Evolutionary conservation across 1,139 yeast species (phyloP).

Genomic region (Zygoascus sp.): DNA sequence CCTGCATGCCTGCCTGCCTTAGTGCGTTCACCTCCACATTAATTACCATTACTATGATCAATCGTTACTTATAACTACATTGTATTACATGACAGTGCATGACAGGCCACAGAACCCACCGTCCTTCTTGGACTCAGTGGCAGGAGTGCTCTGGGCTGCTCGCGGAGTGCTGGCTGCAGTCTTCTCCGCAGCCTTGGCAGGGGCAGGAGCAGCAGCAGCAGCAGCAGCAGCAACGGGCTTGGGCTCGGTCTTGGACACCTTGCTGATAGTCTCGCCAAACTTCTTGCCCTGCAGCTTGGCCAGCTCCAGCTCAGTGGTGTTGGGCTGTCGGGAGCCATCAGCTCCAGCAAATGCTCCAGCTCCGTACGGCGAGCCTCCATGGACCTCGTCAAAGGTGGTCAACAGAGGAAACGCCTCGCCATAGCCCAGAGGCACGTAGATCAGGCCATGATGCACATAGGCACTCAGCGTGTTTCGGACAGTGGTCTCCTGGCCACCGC

Average conservation of each 20-base stretch:
- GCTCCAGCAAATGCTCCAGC: constrained; percentile 77
- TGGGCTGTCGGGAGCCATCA: constrained; percentile 74
- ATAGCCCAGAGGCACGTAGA: constrained; percentile 78
- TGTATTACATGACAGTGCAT: constrained; percentile 8
- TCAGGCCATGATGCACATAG: constrained; percentile 74
- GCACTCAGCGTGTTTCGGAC: constrained; percentile 60
- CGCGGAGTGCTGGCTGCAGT: constrained; percentile 7
- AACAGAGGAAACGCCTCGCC: constrained; percentile 55
- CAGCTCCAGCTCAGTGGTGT: constrained; percentile 58
- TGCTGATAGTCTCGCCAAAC: constrained; percentile 47
- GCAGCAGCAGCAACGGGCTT: constrained; percentile 8
- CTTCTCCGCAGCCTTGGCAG: constrained; percentile 8
- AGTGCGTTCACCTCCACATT: too few relatives aligned
- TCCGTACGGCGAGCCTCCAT: constrained; percentile 88
- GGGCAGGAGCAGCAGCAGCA: constrained; percentile 8
- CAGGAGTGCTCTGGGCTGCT: constrained; percentile 11
- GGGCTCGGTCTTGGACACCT: background rate
- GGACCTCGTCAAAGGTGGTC: constrained; percentile 60
- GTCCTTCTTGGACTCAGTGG: background rate
- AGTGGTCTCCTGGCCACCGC: constrained; percentile 82
- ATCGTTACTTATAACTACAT: too few relatives aligned
- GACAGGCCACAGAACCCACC: constrained; percentile 4
- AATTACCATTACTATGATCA: too few relatives aligned
- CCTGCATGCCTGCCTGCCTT: too few relatives aligned
- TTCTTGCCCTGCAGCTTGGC: constrained; percentile 62